Base-by-base conservation (phyloP, 169 alveolate genomes). In the Haemoproteus tartakovskyi region DNA sequence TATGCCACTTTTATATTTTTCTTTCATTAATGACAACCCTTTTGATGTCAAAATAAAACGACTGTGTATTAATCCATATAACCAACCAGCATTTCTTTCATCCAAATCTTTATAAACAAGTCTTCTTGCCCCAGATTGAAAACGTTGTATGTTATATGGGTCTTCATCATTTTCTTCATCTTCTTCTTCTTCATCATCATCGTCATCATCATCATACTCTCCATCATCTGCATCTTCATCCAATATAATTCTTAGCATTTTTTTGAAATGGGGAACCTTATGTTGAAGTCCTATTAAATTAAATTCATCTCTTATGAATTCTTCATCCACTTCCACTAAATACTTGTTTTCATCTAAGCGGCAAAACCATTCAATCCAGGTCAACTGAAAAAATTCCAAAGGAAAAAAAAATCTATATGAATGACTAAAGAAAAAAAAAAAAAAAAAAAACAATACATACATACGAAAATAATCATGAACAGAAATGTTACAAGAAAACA, bases 301-400 rank as follows among this genome's bases (percentile, higher is more conserved):
- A 82, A 95, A 94, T 52, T 95, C 94, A 80, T 96, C 98, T 79
- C 94, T 87, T 52, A 95, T 91, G 79, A 90, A 94, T n/a, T 94
- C 97, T 27, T 94, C 96, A 80, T 96, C 99, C 9, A 96, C 96
- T 78, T 94, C 97, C 4, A 90, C 93, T 21, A 95, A 92, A 79
- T 87, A 95, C 59, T 94, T 95, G 79, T 96, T 94, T 16, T 98
- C 98, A 67, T 95, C 95, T 40, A 95, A 83, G 38, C 90, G 91
- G 51, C 99, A 95, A 82, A 93, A 95, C 99, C 98, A 96, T 50
- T 93, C 95, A 21, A 96, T 95, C 99, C 99, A 96, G 2, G 98
- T 93, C 41, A 89, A 89, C 88, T 94, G 67, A 5, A 40, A n/a
- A n/a, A n/a, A n/a, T n/a, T n/a, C n/a, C n/a, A n/a, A n/a, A n/a